Conservation (phyloP, 2,329 filamentous ascomycete genomes). For the Pyrenophora tritici-repentis region DNA sequence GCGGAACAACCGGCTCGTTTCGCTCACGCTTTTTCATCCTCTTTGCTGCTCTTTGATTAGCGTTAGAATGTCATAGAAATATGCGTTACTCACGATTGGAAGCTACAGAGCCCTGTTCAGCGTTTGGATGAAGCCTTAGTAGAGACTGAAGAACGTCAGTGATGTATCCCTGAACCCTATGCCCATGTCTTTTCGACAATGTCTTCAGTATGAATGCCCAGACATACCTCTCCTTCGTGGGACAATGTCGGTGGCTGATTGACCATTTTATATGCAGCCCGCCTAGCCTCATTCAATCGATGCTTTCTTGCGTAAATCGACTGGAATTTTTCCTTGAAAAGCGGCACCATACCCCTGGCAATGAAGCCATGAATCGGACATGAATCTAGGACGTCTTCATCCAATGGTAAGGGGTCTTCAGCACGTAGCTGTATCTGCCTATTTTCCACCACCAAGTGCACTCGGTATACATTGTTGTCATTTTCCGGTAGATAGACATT, state of each 20-base stretch:
- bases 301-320: constrained; percentile 24
- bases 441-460: constrained; percentile 24
- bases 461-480: constrained; percentile 14
- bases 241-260: constrained; percentile 16
- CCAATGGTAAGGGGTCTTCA: constrained; percentile 22
- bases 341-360: constrained; percentile 23
- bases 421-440: constrained; percentile 27
- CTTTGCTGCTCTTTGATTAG: constrained; percentile 4
- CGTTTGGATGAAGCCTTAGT: constrained; percentile 15
- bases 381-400: constrained; percentile 20
- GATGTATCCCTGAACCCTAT: not conserved
- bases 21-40: constrained; percentile 12
- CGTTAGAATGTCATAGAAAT: not conserved
- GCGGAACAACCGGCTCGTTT: constrained; percentile 22
- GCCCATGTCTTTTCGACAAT: no score
- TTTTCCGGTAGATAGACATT: constrained; percentile 34
- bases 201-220: no score
- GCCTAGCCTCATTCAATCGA: constrained; percentile 32
- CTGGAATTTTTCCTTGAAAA: constrained; percentile 36
- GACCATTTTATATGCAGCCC: constrained; percentile 25
- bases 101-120: constrained; percentile 1
- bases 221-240: constrained; percentile 32
- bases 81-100: constrained; percentile 8
- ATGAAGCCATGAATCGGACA: constrained; percentile 31
- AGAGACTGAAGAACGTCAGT: constrained; percentile 23